Percentiles rank a stretch among this genome's conserved stretches.
Evolutionary conservation across 192 early-diverging fungal species (phyloP).

Genomic region (Backusella macrospora): DNA sequence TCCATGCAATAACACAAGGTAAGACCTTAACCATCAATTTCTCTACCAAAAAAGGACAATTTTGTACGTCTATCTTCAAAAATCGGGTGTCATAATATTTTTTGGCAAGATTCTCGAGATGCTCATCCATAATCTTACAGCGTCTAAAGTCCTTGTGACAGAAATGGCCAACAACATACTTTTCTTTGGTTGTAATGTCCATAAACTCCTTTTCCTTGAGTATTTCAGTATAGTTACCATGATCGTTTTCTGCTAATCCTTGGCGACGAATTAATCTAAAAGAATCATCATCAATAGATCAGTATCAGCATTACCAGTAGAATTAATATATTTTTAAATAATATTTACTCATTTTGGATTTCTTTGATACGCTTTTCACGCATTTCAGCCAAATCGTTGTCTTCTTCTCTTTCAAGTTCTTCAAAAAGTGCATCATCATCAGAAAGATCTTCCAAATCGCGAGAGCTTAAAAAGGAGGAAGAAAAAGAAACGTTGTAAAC

Average conservation of each 20-base stretch:
- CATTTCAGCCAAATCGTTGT: conserved; percentile 67
- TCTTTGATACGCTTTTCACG: conserved; percentile 87
- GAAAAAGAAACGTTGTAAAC: background rate
- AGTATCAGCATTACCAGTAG: background rate
- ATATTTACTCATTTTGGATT: conserved; percentile 80
- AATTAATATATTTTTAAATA: background rate
- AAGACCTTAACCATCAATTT: conserved; percentile 85
- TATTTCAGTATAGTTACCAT: conserved; percentile 80
- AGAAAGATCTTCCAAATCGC: conserved; percentile 47
- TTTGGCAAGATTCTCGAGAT: conserved; percentile 75
- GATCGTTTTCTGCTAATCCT: conserved; percentile 61
- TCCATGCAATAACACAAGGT: conserved; percentile 84
- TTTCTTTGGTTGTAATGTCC: conserved; percentile 71
- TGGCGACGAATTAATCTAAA: conserved; percentile 64
- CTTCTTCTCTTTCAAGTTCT: conserved; percentile 86
- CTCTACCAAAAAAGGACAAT: conserved; percentile 89
- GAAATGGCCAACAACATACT: conserved; percentile 84
- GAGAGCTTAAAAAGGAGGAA: background rate
- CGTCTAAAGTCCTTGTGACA: conserved; percentile 91
- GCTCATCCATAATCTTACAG: conserved; percentile 92
- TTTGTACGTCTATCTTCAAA: conserved; percentile 84
- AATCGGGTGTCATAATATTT: conserved; percentile 88
- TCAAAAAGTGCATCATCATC: conserved; percentile 80
- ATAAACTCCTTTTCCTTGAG: conserved; percentile 84
- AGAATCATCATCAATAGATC: background rate